phyloP scores from a whole-genome alignment of 192 early-diverging fungal genomes.

The Coemansia sp. region DNA sequence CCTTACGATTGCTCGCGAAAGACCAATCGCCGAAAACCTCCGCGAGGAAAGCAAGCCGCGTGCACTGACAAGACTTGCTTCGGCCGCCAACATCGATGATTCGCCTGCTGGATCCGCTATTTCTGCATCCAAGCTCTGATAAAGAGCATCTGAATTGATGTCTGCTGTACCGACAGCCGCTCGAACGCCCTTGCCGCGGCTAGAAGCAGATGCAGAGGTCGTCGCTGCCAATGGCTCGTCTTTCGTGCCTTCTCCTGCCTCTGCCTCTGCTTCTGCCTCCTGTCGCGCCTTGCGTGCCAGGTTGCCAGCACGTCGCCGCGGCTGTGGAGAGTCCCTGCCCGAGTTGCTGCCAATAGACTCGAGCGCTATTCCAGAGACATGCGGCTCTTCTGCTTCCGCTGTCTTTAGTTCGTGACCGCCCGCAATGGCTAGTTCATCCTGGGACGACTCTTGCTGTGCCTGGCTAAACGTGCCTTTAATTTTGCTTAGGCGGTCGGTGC shows the following conservation, averaged over 20 bases:
- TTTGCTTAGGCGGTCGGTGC: slow-evolving; percentile 39
- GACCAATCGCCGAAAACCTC: slow-evolving; percentile 32
- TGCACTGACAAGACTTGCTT: not conserved
- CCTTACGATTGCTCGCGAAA: slow-evolving; percentile 23
- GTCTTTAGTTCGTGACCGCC: slow-evolving; percentile 43
- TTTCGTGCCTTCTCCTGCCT: not conserved
- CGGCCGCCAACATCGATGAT: slow-evolving; percentile 7
- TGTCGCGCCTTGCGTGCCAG: slow-evolving; percentile 42
- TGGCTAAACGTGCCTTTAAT: slow-evolving; percentile 39
- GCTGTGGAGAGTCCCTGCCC: slow-evolving; percentile 5
- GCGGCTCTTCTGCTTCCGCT: slow-evolving; percentile 3
- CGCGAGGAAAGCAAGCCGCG: slow-evolving; percentile 3
- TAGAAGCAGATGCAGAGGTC: too few species aligned
- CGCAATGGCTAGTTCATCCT: slow-evolving; percentile 27
- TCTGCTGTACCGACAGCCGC: slow-evolving; percentile 12
- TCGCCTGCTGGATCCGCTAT: slow-evolving; percentile 32
- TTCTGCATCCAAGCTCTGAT: slow-evolving; percentile 19
- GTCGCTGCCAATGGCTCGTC: not conserved
- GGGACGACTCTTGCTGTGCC: slow-evolving; percentile 29
- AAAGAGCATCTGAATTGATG: slow-evolving; percentile 26
- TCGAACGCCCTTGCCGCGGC: slow-evolving; percentile 3
- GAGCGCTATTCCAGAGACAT: slow-evolving; percentile 16
- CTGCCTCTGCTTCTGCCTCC: slow-evolving; percentile 12
- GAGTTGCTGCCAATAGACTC: slow-evolving; percentile 13
- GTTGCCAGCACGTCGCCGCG: slow-evolving; percentile 41